Evolutionary conservation across 2,329 filamentous ascomycete genomes (phyloP), one percentile per base, ranked within the genome.

Genomic region (Hyphodiscus sp.): DNA sequence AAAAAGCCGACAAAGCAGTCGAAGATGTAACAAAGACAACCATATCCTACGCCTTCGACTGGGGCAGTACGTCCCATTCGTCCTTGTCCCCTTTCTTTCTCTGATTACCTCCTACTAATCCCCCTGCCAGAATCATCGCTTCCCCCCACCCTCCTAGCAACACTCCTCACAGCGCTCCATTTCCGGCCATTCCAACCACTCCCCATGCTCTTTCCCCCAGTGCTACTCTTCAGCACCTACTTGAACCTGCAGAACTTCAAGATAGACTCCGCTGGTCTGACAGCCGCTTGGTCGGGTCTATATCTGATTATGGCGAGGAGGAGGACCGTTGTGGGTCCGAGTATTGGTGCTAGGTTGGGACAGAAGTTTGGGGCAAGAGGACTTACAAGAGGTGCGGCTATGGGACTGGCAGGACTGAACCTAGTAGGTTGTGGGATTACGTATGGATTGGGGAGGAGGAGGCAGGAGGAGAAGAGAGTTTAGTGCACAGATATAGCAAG

Each of bases 151-250:
- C 69, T 85, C 13, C 77, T 86, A 44, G 84, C 85, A 53, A 84
- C 83, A 9, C 73, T 87, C 44, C 79, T 87, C 60, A 78, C 82
- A 42, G 81, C 83, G 11, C 81, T 86, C 62, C 80, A 86, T 71
- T 73, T 79, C 44, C 80, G 81, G n/a, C 84, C 85, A 8, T 82
- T 85, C 68, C 82, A 84, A 65, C 65, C 74, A 7, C 72, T 87
- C 0, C 84, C 84, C 3, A 83, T 87, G 77, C 69, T 84, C 58
- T 87, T 87, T 66, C 79, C 83, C 4, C 83, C 83, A 1, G 71
- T 85, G 52, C 74, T 87, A 2, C 74, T 87, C 54, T 84, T 86
- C 70, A 79, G 78, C 49, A 80, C 79, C 53, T 87, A 87, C 64
- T 71, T 86, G 45, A 87, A 86, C 65, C 64, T 87, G 29, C 76